Evolutionary conservation across 1,284 basidiomycete species (phyloP).

Genomic region (Athelia sp.): DNA sequence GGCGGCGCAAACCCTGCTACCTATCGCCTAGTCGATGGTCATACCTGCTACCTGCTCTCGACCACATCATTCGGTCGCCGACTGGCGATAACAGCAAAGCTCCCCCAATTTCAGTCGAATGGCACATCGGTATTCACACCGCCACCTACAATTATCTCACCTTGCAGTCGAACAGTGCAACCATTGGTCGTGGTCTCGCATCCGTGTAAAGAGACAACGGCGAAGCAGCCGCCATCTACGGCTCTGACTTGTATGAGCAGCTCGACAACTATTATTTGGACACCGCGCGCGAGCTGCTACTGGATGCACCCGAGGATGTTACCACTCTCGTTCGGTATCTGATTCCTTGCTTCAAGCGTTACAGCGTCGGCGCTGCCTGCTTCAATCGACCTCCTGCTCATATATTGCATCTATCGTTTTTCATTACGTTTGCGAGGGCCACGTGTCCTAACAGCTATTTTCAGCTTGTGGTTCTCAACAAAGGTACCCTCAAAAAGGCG

Average conservation of each 20-base stretch:
- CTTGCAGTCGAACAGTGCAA: slow-evolving; percentile 45
- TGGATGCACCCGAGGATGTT: slow-evolving; percentile 62
- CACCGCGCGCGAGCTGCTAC: slow-evolving; percentile 52
- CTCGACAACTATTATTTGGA: slow-evolving; percentile 63
- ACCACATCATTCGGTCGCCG: slow-evolving; percentile 69
- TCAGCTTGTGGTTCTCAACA: no score
- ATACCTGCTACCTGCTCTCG: slow-evolving; percentile 66
- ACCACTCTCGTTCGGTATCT: slow-evolving; percentile 63
- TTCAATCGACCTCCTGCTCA: slow-evolving; percentile 66
- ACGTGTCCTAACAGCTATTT: no score
- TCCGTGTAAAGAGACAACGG: slow-evolving; percentile 17
- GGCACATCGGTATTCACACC: slow-evolving; percentile 73
- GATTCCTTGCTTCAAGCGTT: slow-evolving; percentile 64
- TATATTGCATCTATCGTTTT: no score
- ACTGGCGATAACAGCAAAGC: slow-evolving; percentile 48
- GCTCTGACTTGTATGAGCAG: slow-evolving; percentile 65
- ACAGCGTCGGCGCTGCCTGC: slow-evolving; percentile 56
- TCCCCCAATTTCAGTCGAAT: slow-evolving; percentile 63
- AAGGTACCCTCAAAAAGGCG: no score
- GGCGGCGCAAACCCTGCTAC: slow-evolving; percentile 70
- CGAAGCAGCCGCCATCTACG: slow-evolving; percentile 29
- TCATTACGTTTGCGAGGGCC: no score
- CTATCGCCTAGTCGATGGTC: slow-evolving; percentile 64
- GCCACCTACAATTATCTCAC: slow-evolving; percentile 79
- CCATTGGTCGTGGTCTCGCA: slow-evolving; percentile 13